phyloP scores from a whole-genome alignment of 305 asterid genomes.

The Striga hermonthica region DNA sequence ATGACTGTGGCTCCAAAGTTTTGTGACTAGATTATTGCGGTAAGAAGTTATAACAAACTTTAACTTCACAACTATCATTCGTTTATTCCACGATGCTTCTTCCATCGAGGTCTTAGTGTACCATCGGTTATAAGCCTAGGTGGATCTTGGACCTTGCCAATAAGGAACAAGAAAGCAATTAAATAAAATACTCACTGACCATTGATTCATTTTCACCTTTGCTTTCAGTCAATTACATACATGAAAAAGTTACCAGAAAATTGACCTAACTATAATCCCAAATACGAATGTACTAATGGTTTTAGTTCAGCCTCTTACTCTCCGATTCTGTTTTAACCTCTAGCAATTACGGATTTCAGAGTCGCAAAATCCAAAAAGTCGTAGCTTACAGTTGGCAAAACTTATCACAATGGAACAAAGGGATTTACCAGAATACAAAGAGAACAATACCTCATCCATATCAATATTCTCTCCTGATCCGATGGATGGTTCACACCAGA shows the following conservation, averaged over 20 bases:
- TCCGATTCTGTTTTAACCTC: conserved; percentile 9
- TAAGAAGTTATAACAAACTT: no score
- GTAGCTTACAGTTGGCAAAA: conserved; percentile 4
- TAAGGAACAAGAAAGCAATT: conserved; percentile 6
- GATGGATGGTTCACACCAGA: conserved; percentile 84
- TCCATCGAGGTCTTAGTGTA: background rate
- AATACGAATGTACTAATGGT: conserved; percentile 9
- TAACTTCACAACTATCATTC: no score
- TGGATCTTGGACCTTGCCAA: no score
- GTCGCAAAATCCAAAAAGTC: conserved; percentile 1
- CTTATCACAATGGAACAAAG: conserved; percentile 1
- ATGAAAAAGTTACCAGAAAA: conserved; percentile 7
- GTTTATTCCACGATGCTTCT: no score
- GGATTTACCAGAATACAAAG: conserved; percentile 25
- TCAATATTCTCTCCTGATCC: conserved; percentile 69
- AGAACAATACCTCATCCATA: conserved; percentile 67
- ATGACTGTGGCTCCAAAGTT: background rate
- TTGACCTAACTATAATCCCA: conserved; percentile 13
- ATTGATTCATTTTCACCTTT: background rate
- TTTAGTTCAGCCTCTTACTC: background rate
- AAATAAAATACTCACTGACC: background rate
- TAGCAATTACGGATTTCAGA: background rate
- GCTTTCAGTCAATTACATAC: background rate
- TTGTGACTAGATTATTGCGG: background rate
- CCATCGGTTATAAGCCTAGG: background rate